Percentiles rank a stretch among this genome's conserved stretches.
Evolutionary conservation across 371 early-diverging fungal species (phyloP).

Genomic region (Mucor ambiguus): DNA sequence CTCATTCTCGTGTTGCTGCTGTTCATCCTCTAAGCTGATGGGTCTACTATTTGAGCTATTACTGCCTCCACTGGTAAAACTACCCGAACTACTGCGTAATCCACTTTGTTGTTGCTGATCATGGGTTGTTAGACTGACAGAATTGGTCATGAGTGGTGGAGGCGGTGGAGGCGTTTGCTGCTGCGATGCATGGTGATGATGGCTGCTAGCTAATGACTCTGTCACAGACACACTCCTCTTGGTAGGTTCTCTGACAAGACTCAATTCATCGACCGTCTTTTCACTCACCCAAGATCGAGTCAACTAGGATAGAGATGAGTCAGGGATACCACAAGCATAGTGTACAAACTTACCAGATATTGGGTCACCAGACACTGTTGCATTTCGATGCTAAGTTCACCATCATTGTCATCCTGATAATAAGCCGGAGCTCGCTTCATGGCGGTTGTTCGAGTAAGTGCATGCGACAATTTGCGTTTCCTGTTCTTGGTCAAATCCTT

Average conservation of each 20-base stretch:
- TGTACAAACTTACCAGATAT: conserved; percentile 59
- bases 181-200: background rate
- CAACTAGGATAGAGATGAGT: conserved; percentile 52
- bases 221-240: conserved; percentile 40
- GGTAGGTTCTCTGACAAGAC: conserved; percentile 67
- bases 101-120: conserved; percentile 28
- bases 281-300: conserved; percentile 63
- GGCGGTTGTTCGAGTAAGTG: conserved; percentile 30
- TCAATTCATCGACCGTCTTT: conserved; percentile 77
- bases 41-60: conserved; percentile 53
- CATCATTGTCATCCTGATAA: conserved; percentile 22
- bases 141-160: conserved; percentile 10
- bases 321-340: background rate
- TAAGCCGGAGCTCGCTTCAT: conserved; percentile 17
- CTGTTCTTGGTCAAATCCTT: conserved; percentile 57
- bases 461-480: conserved; percentile 48
- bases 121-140: conserved; percentile 14
- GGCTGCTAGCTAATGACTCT: conserved; percentile 16
- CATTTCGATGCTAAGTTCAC: conserved; percentile 37
- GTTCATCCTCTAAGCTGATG: conserved; percentile 38
- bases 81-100: conserved; percentile 41
- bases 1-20: background rate
- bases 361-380: conserved; percentile 65
- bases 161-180: background rate
- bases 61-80: conserved; percentile 26